phyloP scores from a whole-genome alignment of 2,329 filamentous ascomycete species.

The Colletotrichum lentis region DNA sequence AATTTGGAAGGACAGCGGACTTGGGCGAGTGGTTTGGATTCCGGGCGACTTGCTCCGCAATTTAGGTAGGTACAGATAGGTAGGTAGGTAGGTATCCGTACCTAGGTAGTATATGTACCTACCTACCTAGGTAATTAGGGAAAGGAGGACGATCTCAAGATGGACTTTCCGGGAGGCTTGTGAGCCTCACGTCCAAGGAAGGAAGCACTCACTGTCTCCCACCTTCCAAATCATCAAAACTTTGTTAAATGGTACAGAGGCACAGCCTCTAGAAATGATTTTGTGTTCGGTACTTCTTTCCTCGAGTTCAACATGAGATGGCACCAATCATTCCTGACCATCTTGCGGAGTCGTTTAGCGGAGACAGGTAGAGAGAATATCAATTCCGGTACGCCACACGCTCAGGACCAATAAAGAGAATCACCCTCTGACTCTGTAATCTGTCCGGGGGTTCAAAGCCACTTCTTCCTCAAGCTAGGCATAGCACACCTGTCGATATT shows the following conservation, averaged over 20 bases:
- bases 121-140: no score
- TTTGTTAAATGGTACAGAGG: neutral
- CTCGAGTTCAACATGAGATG: neutral
- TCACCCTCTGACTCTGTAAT: neutral
- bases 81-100: neutral
- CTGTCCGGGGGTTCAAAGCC: neutral
- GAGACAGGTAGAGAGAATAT: neutral
- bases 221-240: no score
- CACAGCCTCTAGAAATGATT: neutral
- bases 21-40: neutral
- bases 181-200: no score
- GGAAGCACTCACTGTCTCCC: neutral
- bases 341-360: neutral
- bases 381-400: conserved; percentile 12
- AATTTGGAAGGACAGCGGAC: neutral
- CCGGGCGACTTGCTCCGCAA: no score
- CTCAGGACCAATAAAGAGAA: neutral
- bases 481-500: neutral
- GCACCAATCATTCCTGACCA: neutral
- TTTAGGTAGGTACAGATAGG: neutral
- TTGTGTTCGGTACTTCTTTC: neutral
- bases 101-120: no score
- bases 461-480: neutral
- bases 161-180: no score
- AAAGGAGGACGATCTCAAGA: no score